Base-by-base conservation (phyloP, 2,329 filamentous ascomycete genomes). In the Penicillium paneum region DNA sequence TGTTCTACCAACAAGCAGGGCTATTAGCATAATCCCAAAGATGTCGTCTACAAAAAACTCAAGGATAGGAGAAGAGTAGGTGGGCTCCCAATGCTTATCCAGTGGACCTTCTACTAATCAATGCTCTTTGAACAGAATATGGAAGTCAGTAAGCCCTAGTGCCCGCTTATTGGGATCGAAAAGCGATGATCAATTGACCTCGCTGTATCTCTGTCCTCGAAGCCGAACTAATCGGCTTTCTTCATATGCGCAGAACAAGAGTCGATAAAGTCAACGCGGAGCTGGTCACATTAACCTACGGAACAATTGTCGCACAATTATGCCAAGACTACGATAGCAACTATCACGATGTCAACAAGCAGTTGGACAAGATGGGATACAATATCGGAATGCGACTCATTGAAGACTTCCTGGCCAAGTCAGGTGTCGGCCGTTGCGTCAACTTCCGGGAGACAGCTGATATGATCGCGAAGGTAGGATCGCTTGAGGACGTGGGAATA, bases 251-350 rank as follows among this genome's bases (percentile, higher is more conserved):
- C 72, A 97, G 93, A 78, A 95, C 90, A 56, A 88, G 91, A 68
- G 88, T 97, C 69, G 93, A 97, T 77, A 97, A 97, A 77, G 91
- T 97, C 78, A 97, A 97, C 76, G 91, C 94, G 61, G 94, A 99
- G 79, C 83, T 99, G 57, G 93, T 99, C 49, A 97, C 92, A 42
- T 83, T 99, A 67, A 99, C 94, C 31, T 99, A 99, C 74, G 94
- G 94, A 69, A 97, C 94, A 24, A 95, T 99, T 60, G 94, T 99
- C 54, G 90, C 91, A 54, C 93, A 97, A 74, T 81, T 99, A 62
- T 97, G 93, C 79, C 93, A 93, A 74, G 94, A 99, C 78, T 96
- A 93, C 72, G 91, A 97, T 66, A 87, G 85, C 67, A 91, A 97
- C 76, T 99, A 99, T 71, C 80, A 84, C 48, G 91, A 97, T 73